These are phyloP conservation scores for Scedosporium apiospermum DNA, from an alignment of 2,329 filamentous ascomycete genomes.

Conservation along the genomic window DNA sequence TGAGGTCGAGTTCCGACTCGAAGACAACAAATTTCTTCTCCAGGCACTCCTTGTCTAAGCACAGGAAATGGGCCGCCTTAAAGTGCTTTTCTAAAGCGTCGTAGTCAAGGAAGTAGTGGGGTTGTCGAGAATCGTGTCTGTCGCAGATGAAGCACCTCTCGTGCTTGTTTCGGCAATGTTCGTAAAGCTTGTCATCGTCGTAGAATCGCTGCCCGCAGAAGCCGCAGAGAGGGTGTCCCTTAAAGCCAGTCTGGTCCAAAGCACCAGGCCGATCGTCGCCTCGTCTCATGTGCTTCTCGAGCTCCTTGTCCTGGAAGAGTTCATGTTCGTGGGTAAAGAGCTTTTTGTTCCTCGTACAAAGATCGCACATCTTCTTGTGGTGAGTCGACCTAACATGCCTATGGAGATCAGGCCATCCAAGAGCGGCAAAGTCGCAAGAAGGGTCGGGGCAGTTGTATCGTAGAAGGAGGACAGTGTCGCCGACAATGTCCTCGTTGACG, in stretches of 20 bases:
- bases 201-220: slow-evolving; percentile 93
- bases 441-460: slow-evolving; percentile 90
- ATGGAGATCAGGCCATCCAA: slow-evolving; percentile 49
- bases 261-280: slow-evolving; percentile 89
- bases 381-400: slow-evolving; percentile 77
- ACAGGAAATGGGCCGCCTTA: slow-evolving; percentile 76
- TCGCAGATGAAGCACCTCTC: slow-evolving; percentile 95
- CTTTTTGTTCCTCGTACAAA: slow-evolving; percentile 90
- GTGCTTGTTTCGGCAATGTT: slow-evolving; percentile 88
- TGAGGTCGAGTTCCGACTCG: slow-evolving; percentile 86
- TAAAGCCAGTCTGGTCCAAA: slow-evolving; percentile 88
- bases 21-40: slow-evolving; percentile 99
- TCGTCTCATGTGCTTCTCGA: slow-evolving; percentile 79
- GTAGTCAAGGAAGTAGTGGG: slow-evolving; percentile 89
- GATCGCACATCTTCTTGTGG: slow-evolving; percentile 81
- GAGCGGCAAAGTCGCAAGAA: slow-evolving; percentile 70
- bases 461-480: slow-evolving; percentile 79
- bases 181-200: slow-evolving; percentile 87
- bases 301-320: slow-evolving; percentile 70
- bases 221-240: slow-evolving; percentile 85
- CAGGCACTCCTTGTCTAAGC: slow-evolving; percentile 74
- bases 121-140: slow-evolving; percentile 55
- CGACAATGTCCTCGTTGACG: slow-evolving; percentile 78
- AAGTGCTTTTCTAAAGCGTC: slow-evolving; percentile 81
- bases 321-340: slow-evolving; percentile 98